Percentiles rank a stretch among this genome's conserved stretches.
phyloP scores from a whole-genome alignment of 805 yeast species.

The Candida dajiaensis region DNA sequence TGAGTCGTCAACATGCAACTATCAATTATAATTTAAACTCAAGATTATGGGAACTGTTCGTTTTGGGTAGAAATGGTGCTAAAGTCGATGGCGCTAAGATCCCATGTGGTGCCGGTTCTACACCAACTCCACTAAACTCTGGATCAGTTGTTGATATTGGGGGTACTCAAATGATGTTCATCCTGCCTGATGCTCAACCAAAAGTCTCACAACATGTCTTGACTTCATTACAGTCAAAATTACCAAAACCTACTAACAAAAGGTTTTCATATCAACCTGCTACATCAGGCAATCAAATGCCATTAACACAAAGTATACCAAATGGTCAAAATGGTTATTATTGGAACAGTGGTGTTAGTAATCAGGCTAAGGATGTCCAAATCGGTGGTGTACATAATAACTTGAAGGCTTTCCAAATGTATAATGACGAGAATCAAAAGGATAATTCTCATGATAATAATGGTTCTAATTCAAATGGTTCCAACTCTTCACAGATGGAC shows the following conservation, averaged over 20 bases:
- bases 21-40: conserved; percentile 70
- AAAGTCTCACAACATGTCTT: conserved; percentile 40
- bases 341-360: not conserved
- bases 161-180: conserved; percentile 98
- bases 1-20: conserved; percentile 82
- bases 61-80: conserved; percentile 89
- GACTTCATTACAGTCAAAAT: conserved; percentile 27
- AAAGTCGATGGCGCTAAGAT: conserved; percentile 65
- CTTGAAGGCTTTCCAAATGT: conserved; percentile 49
- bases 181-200: conserved; percentile 86
- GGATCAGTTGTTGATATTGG: conserved; percentile 95
- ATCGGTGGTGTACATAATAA: conserved; percentile 7
- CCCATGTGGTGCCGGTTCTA: conserved; percentile 36
- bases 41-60: conserved; percentile 81
- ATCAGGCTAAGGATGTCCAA: not conserved
- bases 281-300: not conserved
- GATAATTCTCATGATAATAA: conserved; percentile 6
- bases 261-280: conserved; percentile 10
- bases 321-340: conserved; percentile 6
- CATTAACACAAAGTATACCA: not conserved
- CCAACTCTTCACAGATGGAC: conserved; percentile 3
- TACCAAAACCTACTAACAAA: conserved; percentile 24
- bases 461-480: not conserved
- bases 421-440: conserved; percentile 26
- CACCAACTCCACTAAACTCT: conserved; percentile 57